phyloP scores from a whole-genome alignment of 768 basidiomycete genomes.

The Bullera alba region DNA sequence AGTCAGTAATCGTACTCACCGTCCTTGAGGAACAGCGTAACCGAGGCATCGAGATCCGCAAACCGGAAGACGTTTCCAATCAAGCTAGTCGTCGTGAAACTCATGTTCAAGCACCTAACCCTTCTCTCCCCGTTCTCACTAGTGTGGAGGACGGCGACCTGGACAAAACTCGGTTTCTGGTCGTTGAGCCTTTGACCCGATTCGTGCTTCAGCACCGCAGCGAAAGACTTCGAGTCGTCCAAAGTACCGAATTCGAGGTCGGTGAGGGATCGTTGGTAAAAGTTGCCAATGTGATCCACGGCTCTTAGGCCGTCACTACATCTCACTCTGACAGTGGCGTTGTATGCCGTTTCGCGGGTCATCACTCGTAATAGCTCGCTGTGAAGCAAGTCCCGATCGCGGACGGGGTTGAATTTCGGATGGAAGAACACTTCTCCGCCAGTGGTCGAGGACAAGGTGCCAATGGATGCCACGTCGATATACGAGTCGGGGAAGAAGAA shows the following conservation, averaged over 20 bases:
- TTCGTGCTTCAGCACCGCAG: conserved; percentile 66
- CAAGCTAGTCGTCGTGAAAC: conserved; percentile 67
- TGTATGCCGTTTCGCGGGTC: conserved; percentile 65
- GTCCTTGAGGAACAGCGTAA: conserved; percentile 67
- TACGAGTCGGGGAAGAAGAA: conserved; percentile 74
- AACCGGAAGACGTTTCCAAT: conserved; percentile 87
- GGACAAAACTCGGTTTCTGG: conserved; percentile 67
- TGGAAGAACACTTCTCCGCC: conserved; percentile 90
- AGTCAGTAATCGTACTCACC: conserved; percentile 51
- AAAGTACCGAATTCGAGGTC: conserved; percentile 73
- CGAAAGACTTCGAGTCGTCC: conserved; percentile 73
- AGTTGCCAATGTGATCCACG: conserved; percentile 44
- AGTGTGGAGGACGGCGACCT: conserved; percentile 84
- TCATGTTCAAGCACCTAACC: conserved; percentile 80
- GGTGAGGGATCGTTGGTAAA: conserved; percentile 50
- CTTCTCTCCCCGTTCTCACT: conserved; percentile 66
- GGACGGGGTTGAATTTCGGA: conserved; percentile 69
- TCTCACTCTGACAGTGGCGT: conserved; percentile 71
- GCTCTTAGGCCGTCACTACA: conserved; percentile 62
- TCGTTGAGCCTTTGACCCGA: conserved; percentile 57
- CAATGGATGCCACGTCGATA: conserved; percentile 84
- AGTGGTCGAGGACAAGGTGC: conserved; percentile 61
- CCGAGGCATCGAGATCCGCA: conserved; percentile 80
- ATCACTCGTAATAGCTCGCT: conserved; percentile 66
- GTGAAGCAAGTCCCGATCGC: conserved; percentile 61